Evolutionary conservation across 2,329 filamentous ascomycete genomes (phyloP).

Genomic region (Penicillium oxalicum): DNA sequence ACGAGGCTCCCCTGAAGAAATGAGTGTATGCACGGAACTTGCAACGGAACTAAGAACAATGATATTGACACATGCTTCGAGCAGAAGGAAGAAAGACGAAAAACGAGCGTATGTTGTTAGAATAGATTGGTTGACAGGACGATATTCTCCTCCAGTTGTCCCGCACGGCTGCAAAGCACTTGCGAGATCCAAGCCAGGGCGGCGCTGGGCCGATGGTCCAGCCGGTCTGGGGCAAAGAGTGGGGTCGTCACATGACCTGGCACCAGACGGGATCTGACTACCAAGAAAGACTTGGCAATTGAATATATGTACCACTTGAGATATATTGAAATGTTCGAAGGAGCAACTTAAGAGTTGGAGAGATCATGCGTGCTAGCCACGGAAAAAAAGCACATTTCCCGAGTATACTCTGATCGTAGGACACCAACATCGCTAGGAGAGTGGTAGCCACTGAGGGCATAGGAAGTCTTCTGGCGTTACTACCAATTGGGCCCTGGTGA

Average conservation of each 20-base stretch:
- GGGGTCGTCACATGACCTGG: neutral
- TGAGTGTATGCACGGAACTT: neutral
- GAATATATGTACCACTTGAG: too few relatives aligned
- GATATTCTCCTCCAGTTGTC: neutral
- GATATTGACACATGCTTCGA: slow-evolving; percentile 18
- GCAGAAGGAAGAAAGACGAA: neutral
- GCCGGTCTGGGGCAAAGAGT: neutral
- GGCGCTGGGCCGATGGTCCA: neutral
- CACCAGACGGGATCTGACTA: too few relatives aligned
- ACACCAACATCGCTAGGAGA: too few relatives aligned
- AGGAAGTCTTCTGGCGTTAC: too few relatives aligned
- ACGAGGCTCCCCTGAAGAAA: slow-evolving; percentile 12
- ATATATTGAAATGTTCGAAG: too few relatives aligned
- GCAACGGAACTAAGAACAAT: slow-evolving; percentile 14
- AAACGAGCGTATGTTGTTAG: neutral
- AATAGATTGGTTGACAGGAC: slow-evolving; percentile 4
- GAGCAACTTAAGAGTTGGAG: too few relatives aligned
- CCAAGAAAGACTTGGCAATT: too few relatives aligned
- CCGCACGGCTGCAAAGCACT: neutral
- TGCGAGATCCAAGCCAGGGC: neutral
- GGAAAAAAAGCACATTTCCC: too few relatives aligned
- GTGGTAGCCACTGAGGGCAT: too few relatives aligned
- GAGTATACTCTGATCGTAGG: too few relatives aligned
- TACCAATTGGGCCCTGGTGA: too few relatives aligned
- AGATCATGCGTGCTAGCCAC: too few relatives aligned